Conservation (phyloP, 2,329 filamentous ascomycete genomes). For the Monilinia laxa region DNA sequence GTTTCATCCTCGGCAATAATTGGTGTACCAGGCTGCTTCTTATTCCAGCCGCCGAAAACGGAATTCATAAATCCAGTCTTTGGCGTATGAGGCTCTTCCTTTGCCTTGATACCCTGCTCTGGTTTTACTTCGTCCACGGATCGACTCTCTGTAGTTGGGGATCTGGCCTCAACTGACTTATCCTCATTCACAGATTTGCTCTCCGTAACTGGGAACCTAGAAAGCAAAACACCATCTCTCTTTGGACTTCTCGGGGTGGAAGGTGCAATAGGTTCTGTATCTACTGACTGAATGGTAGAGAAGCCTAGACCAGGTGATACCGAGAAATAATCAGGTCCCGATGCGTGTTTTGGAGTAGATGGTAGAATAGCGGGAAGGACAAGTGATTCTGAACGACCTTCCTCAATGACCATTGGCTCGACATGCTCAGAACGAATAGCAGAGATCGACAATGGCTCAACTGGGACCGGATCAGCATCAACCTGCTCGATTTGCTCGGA, state of each 20-base stretch:
- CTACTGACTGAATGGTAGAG: slow-evolving; percentile 37
- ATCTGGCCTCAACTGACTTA: not conserved
- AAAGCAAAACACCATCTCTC: slow-evolving; percentile 57
- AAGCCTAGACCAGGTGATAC: slow-evolving; percentile 34
- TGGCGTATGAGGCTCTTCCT: slow-evolving; percentile 43
- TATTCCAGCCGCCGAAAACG: slow-evolving; percentile 48
- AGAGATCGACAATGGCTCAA: slow-evolving; percentile 39
- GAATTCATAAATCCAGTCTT: slow-evolving; percentile 46
- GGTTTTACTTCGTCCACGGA: not conserved
- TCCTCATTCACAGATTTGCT: slow-evolving; percentile 5
- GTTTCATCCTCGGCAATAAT: slow-evolving; percentile 66
- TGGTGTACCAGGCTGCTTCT: slow-evolving; percentile 42
- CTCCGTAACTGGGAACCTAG: slow-evolving; percentile 38
- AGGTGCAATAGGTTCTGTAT: slow-evolving; percentile 38
- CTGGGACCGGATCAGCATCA: slow-evolving; percentile 29
- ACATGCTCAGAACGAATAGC: slow-evolving; percentile 42
- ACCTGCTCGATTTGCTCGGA: slow-evolving; percentile 44
- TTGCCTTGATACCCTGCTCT: not conserved
- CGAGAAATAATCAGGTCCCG: slow-evolving; percentile 34
- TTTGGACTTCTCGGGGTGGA: slow-evolving; percentile 51
- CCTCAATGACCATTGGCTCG: slow-evolving; percentile 28
- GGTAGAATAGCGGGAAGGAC: slow-evolving; percentile 14
- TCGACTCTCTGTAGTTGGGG: not conserved
- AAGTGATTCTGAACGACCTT: slow-evolving; percentile 20
- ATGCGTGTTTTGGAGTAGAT: slow-evolving; percentile 6